phyloP scores from a whole-genome alignment of 2,329 filamentous ascomycete genomes.

The Alternaria arborescens region DNA sequence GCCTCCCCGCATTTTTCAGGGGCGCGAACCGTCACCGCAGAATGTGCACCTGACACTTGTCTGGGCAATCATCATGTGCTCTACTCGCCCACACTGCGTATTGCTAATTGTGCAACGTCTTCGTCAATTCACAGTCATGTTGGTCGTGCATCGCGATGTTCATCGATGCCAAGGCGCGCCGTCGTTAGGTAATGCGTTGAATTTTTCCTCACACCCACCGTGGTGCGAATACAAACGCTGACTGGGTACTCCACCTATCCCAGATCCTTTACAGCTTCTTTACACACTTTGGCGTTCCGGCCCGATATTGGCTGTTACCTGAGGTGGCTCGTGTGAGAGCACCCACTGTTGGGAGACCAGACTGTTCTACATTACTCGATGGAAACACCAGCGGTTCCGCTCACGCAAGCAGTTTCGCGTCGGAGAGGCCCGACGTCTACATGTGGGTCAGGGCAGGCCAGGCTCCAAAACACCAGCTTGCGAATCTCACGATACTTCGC shows the following conservation, averaged over 20 bases:
- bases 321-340: conserved; percentile 28
- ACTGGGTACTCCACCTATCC: conserved; percentile 36
- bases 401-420: conserved; percentile 14
- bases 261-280: conserved; percentile 32
- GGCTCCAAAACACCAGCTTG: conserved; percentile 21
- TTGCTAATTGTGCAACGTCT: conserved; percentile 35
- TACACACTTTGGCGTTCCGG: conserved; percentile 31
- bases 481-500: conserved; percentile 39
- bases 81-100: conserved; percentile 4
- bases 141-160: conserved; percentile 22
- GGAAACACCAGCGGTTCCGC: conserved; percentile 20
- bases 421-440: conserved; percentile 21
- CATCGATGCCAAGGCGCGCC: conserved; percentile 38
- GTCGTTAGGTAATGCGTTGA: conserved; percentile 41
- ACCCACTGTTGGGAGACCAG: conserved; percentile 44
- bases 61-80: conserved; percentile 11
- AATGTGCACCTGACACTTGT: conserved; percentile 1
- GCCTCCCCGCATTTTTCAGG: conserved; percentile 19
- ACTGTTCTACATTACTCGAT: conserved; percentile 39
- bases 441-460: background rate
- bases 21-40: conserved; percentile 8
- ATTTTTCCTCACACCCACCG: conserved; percentile 31
- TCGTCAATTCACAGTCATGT: conserved; percentile 24
- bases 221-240: conserved; percentile 30
- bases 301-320: conserved; percentile 26